Base-by-base conservation (phyloP, 225 moss, liverwort and hornwort genomes). In the Antitrichia curtipendula region DNA sequence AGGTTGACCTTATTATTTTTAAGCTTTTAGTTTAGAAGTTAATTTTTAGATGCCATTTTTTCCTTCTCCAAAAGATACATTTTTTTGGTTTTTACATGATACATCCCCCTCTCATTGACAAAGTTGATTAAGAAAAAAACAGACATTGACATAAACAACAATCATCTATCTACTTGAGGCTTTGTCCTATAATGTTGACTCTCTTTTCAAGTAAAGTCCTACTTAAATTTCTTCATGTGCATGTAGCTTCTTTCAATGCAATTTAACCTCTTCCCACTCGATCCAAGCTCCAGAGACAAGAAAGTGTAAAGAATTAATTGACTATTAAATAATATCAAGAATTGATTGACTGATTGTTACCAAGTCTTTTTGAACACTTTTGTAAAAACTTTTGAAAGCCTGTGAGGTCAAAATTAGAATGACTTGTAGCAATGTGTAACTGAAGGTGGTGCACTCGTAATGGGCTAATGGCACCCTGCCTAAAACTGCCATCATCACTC, bases 401-500 rank as follows among this genome's bases (percentile, higher is more conserved):
- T 3, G 1, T 3, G 49, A 79, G 57, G 76, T n/a, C 2, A 0
- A n/a, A 24, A 24, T 15, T 23, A 3, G 4, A n/a, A 25, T 23
- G 54, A 25, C 54, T 1, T 34, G 14, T 29, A 80, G 41, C 60
- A 80, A 7, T 58, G 40, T 40, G n/a, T n/a, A n/a, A n/a, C n/a
- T n/a, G n/a, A n/a, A n/a, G n/a, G n/a, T n/a, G n/a, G n/a, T n/a
- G n/a, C n/a, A n/a, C n/a, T n/a, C n/a, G n/a, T n/a, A n/a, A n/a
- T n/a, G n/a, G n/a, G n/a, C n/a, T n/a, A n/a, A n/a, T n/a, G n/a
- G n/a, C n/a, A n/a, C 50, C 50, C 13, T 50, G 14, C 50, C 13
- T 50, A 14, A 50, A 50, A 14, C 50, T 13, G 7, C 50, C 13
- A 50, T 50, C 50, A 50, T 50, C 50, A 50, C 13, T 50, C 13